phyloP scores from a whole-genome alignment of 23 red algal genomes.

The Chondrus crispus region DNA sequence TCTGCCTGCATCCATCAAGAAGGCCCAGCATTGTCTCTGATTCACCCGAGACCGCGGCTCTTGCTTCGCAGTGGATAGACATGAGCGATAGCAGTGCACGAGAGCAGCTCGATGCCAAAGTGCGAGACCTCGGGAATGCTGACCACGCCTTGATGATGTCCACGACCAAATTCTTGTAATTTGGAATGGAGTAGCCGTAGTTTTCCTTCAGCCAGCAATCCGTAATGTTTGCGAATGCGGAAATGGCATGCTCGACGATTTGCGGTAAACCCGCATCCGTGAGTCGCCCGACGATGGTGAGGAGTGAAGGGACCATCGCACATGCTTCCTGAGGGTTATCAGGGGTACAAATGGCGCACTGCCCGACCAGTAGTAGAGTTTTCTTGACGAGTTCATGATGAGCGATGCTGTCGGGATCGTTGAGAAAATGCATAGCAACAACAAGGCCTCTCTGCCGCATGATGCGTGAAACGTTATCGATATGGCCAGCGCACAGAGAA shows the following conservation, averaged over 20 bases:
- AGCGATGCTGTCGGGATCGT: background rate
- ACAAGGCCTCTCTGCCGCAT: slow-evolving; percentile 32
- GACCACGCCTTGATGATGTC: background rate
- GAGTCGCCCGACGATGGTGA: background rate
- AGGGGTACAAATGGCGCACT: slow-evolving; percentile 46
- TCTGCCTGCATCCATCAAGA: too few species aligned
- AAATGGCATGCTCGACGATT: background rate
- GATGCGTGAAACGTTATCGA: slow-evolving; percentile 55
- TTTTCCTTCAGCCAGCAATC: slow-evolving; percentile 49
- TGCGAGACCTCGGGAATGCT: background rate
- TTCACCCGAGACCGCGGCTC: background rate
- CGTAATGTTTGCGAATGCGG: slow-evolving; percentile 30
- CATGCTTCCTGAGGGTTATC: background rate
- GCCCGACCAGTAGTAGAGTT: slow-evolving; percentile 1
- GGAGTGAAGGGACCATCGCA: slow-evolving; percentile 11
- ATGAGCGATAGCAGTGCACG: slow-evolving; percentile 2
- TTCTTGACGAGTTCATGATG: background rate
- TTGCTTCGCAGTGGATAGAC: background rate
- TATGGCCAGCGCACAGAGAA: slow-evolving; percentile 27
- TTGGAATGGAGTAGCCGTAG: slow-evolving; percentile 13
- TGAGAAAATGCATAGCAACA: background rate
- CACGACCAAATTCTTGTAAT: background rate
- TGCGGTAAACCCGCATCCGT: background rate
- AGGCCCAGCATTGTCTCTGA: too few species aligned
- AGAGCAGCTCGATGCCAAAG: background rate